Base-by-base conservation (phyloP, 73 alveolate genomes). In the Paramecium bursaria region DNA sequence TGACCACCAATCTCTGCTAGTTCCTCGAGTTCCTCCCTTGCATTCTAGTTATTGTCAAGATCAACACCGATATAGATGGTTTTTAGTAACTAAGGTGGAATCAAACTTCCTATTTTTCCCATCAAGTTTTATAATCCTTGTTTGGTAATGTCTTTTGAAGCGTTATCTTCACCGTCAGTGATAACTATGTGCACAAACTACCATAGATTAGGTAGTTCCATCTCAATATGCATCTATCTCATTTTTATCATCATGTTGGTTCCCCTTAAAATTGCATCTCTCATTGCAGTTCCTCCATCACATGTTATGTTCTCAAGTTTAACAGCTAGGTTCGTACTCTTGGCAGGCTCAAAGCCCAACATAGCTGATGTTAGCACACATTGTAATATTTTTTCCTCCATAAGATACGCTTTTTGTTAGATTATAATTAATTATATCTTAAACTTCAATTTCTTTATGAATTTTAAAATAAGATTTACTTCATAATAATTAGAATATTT, bases 321-420 rank as follows among this genome's bases (percentile, higher is more conserved):
- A 23, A 25, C 6, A n/a, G 48, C 27, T 53, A 53, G 4, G 14
- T 13, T 23, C 0, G 75, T 25, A 2, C 9, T 6, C 27, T 17
- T 21, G 15, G 75, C 75, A 3, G 75, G 6, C 27, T 53, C 75
- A 53, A 53, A 53, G 10, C 75, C 75, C 14, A 53, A 13, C 17
- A 53, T 4, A 53, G 47, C 49, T 33, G 27, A n/a, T 25, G 33
- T n/a, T n/a, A n/a, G n/a, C n/a, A n/a, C n/a, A n/a, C n/a, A n/a
- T n/a, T n/a, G n/a, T n/a, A n/a, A n/a, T n/a, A n/a, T n/a, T n/a
- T n/a, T n/a, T n/a, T n/a, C n/a, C n/a, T n/a, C n/a, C n/a, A n/a
- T n/a, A n/a, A n/a, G n/a, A n/a, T n/a, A n/a, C n/a, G n/a, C n/a
- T n/a, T n/a, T n/a, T n/a, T n/a, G n/a, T n/a, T n/a, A n/a, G n/a